Evolutionary conservation across 208 protist species (phyloP).

Genomic region (Ichthyophonus hoferi): DNA sequence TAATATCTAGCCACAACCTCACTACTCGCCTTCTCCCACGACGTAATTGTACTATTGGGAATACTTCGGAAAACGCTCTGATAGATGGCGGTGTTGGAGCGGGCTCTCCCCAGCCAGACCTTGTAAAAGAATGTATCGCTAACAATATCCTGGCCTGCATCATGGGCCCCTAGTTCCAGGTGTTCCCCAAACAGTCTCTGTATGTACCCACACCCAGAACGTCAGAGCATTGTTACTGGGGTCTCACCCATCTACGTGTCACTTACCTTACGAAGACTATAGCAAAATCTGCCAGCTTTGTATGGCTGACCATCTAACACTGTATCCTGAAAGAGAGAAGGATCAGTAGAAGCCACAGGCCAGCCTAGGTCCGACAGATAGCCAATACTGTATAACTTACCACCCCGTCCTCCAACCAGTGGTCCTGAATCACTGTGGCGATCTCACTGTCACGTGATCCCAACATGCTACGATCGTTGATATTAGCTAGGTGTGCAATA

Average conservation of each 20-base stretch:
- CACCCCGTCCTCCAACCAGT: slow-evolving; percentile 13
- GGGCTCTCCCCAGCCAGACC: not conserved
- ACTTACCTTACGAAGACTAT: not conserved
- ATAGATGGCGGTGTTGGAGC: slow-evolving; percentile 23
- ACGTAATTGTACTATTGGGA: slow-evolving; percentile 15
- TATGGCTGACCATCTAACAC: not conserved
- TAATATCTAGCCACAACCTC: no score
- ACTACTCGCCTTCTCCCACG: slow-evolving; percentile 16
- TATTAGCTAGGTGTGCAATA: no score
- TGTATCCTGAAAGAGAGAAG: no score
- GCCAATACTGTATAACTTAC: not conserved
- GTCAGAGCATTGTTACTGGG: no score
- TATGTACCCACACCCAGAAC: no score
- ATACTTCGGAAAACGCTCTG: slow-evolving; percentile 21
- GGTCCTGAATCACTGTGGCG: slow-evolving; percentile 26
- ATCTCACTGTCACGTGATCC: slow-evolving; percentile 50
- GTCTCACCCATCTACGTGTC: no score
- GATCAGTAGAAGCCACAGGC: not conserved
- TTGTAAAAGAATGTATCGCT: slow-evolving; percentile 3
- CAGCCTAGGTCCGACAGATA: not conserved
- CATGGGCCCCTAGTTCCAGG: not conserved
- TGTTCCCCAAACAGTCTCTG: slow-evolving; percentile 29
- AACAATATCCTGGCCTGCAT: not conserved
- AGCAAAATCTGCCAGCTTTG: not conserved
- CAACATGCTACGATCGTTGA: slow-evolving; percentile 51